Evolutionary conservation across 2,329 filamentous ascomycete species (phyloP), one percentile per base, ranked within the genome.

Genomic region (Fusarium citri): DNA sequence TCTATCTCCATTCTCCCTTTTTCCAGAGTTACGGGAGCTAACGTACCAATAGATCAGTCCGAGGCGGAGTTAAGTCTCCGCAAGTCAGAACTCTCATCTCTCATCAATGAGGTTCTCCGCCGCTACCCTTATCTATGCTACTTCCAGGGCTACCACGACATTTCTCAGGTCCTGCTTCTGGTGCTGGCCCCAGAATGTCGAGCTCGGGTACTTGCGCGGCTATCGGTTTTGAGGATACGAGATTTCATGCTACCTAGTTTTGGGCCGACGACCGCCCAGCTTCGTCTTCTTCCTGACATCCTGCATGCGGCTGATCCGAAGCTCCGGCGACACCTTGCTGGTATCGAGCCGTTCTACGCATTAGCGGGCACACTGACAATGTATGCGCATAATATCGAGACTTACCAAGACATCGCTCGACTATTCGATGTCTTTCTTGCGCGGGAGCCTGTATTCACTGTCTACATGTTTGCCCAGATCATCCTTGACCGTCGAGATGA

Each of bases 111-210:
- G 69, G 89, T 97, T 16, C 87, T 99, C 47, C 91, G 97, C 55
- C 88, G 88, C 34, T 87, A 97, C 75, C 94, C 94, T 18, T 90
- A 91, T 78, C 88, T 99, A 37, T 94, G 90, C 83, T 99, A 99
- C 82, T 99, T 99, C 80, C 96, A 99, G 83, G 96, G 96, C 78
- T 99, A 97, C 79, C 96, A 99, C 80, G 96, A 99, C 82, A 98
- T 99, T 76, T 96, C 93, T 74, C 97, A 99, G 81, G 96, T 99
- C 25, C 87, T 99, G 64, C 87, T 98, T 42, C 87, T 99, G 16
- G 94, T 98, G 14, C 85, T 99, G 6, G 91, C 91, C 1, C 82
- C 88, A 12, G 76, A 84, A 23, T 78, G 84, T 56, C 90, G 92
- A 18, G 84, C 86, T 20, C 79, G 84, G 9, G 89, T 91, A 18